phyloP scores from a whole-genome alignment of 1,139 yeast genomes.

The Sugiyamaella xylanicola region DNA sequence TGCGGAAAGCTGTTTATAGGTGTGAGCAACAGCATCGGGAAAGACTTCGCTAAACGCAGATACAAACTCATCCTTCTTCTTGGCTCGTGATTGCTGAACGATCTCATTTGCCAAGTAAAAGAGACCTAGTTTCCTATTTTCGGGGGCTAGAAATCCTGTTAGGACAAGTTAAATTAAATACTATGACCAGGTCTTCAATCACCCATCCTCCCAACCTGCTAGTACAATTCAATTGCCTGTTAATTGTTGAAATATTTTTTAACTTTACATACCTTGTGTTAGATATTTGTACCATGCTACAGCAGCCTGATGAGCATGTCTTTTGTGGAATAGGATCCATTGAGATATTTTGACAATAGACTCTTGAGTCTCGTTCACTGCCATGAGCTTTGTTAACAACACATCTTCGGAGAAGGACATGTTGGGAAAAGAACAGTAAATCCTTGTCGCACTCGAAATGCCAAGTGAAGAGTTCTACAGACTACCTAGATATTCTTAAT shows the following conservation, averaged over 20 bases:
- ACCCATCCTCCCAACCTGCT: too few species aligned
- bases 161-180: too few species aligned
- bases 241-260: neutral
- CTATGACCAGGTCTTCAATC: too few species aligned
- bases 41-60: slow-evolving; percentile 54
- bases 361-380: slow-evolving; percentile 76
- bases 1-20: slow-evolving; percentile 11
- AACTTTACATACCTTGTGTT: slow-evolving; percentile 26
- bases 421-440: slow-evolving; percentile 2
- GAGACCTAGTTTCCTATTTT: slow-evolving; percentile 56
- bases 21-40: slow-evolving; percentile 14
- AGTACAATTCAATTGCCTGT: neutral
- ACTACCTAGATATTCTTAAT: neutral
- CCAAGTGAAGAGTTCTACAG: neutral
- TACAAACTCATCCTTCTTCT: slow-evolving; percentile 61
- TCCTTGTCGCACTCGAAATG: neutral
- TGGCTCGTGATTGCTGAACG: slow-evolving; percentile 76
- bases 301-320: slow-evolving; percentile 64
- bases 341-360: slow-evolving; percentile 81
- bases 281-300: slow-evolving; percentile 60
- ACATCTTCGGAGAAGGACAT: slow-evolving; percentile 67
- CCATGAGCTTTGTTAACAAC: slow-evolving; percentile 57
- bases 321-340: slow-evolving; percentile 78
- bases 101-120: slow-evolving; percentile 82
- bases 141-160: slow-evolving; percentile 40